Conservation (phyloP, 306 rosid species). For the Luffa aegyptiaca region DNA sequence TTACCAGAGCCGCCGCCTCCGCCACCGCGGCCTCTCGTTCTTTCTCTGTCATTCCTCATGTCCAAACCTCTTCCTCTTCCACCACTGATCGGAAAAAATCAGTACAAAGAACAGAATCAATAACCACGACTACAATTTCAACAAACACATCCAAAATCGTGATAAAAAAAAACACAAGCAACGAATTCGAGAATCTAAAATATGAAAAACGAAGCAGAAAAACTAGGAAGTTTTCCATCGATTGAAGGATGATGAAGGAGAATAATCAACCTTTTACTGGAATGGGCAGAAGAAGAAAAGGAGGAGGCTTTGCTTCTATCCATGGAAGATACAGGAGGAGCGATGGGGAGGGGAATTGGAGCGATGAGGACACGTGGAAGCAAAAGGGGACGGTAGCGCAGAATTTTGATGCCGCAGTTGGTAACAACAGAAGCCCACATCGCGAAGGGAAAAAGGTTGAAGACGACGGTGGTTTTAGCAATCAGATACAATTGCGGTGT, state of each 20-base stretch:
- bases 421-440: constrained; percentile 29
- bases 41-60: constrained; percentile 35
- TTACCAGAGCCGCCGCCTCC: constrained; percentile 37
- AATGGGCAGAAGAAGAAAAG: constrained; percentile 32
- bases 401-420: constrained; percentile 15
- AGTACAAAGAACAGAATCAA: not conserved
- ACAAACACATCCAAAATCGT: not conserved
- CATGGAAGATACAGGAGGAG: constrained; percentile 21
- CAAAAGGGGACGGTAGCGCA: constrained; percentile 28
- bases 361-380: constrained; percentile 26
- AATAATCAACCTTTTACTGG: constrained; percentile 25
- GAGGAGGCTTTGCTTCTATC: constrained; percentile 24
- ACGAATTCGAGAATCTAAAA: not conserved
- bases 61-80: constrained; percentile 43
- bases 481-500: not conserved
- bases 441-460: not conserved
- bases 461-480: not conserved
- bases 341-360: not conserved
- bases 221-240: not conserved
- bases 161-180: not conserved
- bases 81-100: constrained; percentile 19
- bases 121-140: not conserved
- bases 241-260: not conserved
- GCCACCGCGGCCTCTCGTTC: constrained; percentile 37
- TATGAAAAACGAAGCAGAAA: not conserved